Percentiles rank a stretch among this genome's conserved stretches.
Conservation (phyloP, 169 alveolate species). For the Plasmodium blacklocki region DNA sequence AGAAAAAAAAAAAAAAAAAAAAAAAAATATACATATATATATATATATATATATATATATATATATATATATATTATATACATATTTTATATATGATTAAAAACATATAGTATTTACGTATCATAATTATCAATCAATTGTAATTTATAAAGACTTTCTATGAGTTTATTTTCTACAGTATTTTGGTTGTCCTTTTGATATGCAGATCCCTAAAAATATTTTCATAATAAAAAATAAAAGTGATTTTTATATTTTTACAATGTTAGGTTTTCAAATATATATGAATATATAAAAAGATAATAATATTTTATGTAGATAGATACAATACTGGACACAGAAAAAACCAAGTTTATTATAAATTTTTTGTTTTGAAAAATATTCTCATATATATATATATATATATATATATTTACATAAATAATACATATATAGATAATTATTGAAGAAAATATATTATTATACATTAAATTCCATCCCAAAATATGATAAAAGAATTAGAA, state of each 20-base stretch:
- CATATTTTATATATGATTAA: too few species aligned
- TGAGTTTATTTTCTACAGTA: conserved; percentile 61
- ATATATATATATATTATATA: too few species aligned
- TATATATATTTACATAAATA: background rate
- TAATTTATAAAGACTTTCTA: conserved; percentile 17
- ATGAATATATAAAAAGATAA: background rate
- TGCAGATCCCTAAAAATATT: conserved; percentile 59
- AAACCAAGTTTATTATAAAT: background rate
- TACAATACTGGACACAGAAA: background rate
- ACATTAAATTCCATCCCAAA: conserved; percentile 64
- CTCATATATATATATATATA: background rate
- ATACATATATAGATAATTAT: background rate
- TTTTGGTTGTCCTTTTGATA: conserved; percentile 66
- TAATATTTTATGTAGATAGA: background rate
- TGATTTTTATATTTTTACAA: background rate
- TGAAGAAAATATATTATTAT: conserved; percentile 1
- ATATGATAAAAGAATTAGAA: conserved; percentile 47
- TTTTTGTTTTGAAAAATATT: too few species aligned
- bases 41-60: too few species aligned
- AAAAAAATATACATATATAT: too few species aligned
- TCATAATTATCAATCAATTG: conserved; percentile 18
- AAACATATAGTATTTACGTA: conserved; percentile 10
- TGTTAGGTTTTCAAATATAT: background rate
- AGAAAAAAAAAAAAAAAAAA: background rate
- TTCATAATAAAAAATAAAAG: conserved; percentile 6